Conservation (phyloP, 352 stramenopile species). For the Phytophthora sansomeana region DNA sequence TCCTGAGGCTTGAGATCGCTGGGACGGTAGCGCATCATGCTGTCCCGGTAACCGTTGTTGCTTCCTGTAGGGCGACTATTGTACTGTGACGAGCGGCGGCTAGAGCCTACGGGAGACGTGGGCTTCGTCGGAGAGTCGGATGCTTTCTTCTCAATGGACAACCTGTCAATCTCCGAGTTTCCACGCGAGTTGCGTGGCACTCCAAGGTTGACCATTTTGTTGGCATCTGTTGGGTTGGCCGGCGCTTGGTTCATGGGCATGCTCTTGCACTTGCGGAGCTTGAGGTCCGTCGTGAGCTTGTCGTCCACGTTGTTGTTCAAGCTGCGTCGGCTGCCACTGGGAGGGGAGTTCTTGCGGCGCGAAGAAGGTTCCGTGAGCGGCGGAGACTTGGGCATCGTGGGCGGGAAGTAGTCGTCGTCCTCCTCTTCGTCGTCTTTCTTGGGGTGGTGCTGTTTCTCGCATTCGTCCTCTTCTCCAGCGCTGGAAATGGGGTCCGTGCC, state of each 20-base stretch:
- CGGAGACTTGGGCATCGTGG: conserved; percentile 27
- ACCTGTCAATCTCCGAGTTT: conserved; percentile 47
- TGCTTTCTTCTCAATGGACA: conserved; percentile 46
- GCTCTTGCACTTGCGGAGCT: conserved; percentile 46
- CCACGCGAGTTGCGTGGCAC: conserved; percentile 39
- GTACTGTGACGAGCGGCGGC: background rate
- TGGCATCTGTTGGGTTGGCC: conserved; percentile 28
- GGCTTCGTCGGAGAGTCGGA: conserved; percentile 9
- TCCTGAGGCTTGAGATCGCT: conserved; percentile 67
- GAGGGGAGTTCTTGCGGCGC: conserved; percentile 11
- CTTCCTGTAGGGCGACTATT: background rate
- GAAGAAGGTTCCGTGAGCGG: conserved; percentile 6
- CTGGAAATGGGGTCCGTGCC: conserved; percentile 30
- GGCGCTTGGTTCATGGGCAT: conserved; percentile 40
- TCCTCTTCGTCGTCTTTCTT: conserved; percentile 42
- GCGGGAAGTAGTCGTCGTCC: conserved; percentile 38
- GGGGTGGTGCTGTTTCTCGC: conserved; percentile 23
- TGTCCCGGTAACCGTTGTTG: conserved; percentile 56
- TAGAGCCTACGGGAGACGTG: conserved; percentile 18
- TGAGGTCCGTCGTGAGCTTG: conserved; percentile 16
- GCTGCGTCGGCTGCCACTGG: conserved; percentile 29
- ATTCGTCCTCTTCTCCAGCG: conserved; percentile 44
- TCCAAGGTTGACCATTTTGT: conserved; percentile 36
- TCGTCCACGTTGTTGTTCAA: conserved; percentile 21
- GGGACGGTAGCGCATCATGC: conserved; percentile 77